phyloP scores from a whole-genome alignment of 192 early-diverging fungal species.

The Linnemannia hyalina region DNA sequence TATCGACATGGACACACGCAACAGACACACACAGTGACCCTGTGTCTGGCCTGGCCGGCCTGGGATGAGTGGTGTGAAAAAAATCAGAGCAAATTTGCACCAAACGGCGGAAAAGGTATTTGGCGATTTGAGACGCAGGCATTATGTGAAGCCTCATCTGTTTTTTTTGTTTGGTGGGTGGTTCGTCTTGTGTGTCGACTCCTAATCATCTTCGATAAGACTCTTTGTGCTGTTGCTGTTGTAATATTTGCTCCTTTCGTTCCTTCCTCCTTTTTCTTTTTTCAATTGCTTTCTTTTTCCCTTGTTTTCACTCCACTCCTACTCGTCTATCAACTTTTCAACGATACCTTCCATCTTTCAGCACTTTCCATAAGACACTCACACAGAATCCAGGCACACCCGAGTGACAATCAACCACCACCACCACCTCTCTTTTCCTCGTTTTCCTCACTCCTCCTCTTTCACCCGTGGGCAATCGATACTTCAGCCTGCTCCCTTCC shows the following conservation, averaged over 20 bases:
- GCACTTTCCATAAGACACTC: not conserved
- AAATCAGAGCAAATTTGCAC: not conserved
- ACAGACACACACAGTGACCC: not conserved
- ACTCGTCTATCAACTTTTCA: not conserved
- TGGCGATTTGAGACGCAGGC: not conserved
- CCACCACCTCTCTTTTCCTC: not conserved
- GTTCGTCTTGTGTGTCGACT: not conserved
- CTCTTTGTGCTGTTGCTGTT: not conserved
- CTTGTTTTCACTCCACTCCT: not conserved
- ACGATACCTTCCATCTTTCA: not conserved
- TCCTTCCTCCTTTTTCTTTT: not conserved
- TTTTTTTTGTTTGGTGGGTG: not conserved
- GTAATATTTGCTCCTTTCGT: not conserved
- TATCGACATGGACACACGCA: not conserved
- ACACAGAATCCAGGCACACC: too few relatives aligned
- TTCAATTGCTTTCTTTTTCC: not conserved
- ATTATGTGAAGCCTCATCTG: not conserved
- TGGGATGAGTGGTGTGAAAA: not conserved
- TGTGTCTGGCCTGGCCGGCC: not conserved
- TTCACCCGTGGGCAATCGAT: not conserved
- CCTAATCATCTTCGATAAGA: not conserved
- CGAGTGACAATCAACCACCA: not conserved
- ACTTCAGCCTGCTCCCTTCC: not conserved
- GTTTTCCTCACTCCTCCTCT: not conserved
- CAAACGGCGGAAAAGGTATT: not conserved